A percentile compares a stretch with the other conserved stretches of the same genome.
Evolutionary conservation across 306 rosid genomes (phyloP).

Genomic region (Fagus crenata): DNA sequence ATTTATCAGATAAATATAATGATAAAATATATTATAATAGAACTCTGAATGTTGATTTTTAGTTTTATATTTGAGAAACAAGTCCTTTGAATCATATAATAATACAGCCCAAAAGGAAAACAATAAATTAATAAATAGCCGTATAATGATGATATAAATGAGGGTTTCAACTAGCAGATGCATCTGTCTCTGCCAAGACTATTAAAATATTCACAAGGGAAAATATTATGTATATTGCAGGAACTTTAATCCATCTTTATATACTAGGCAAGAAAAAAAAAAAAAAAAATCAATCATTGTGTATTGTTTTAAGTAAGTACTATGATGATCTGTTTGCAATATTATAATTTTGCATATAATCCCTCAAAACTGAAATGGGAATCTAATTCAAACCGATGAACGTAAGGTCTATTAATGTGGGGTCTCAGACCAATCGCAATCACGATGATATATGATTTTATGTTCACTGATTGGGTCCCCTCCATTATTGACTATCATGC

Average conservation of each 20-base stretch:
- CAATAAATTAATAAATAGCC: background rate
- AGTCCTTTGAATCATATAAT: conserved; percentile 12
- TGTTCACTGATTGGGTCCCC: background rate
- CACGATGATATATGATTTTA: background rate
- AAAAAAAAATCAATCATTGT: background rate
- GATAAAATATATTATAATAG: background rate
- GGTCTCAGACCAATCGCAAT: background rate
- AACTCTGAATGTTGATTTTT: conserved; percentile 2
- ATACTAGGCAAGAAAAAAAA: no score
- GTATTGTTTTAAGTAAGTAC: background rate
- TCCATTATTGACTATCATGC: conserved; percentile 5
- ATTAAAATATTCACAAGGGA: background rate
- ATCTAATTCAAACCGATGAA: no score
- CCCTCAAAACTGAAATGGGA: no score
- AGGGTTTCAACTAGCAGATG: conserved; percentile 13
- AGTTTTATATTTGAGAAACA: background rate
- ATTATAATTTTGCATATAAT: no score
- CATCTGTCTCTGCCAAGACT: conserved; percentile 5
- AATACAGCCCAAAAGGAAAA: background rate
- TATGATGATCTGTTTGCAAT: no score
- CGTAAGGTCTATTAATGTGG: background rate
- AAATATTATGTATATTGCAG: background rate
- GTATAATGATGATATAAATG: background rate
- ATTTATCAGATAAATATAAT: conserved; percentile 11
- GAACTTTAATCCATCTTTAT: background rate